A percentile compares a stretch with the other conserved stretches of the same genome.
Evolutionary conservation across 2,329 filamentous ascomycete species (phyloP).

Genomic region (Alternaria incomplexa): DNA sequence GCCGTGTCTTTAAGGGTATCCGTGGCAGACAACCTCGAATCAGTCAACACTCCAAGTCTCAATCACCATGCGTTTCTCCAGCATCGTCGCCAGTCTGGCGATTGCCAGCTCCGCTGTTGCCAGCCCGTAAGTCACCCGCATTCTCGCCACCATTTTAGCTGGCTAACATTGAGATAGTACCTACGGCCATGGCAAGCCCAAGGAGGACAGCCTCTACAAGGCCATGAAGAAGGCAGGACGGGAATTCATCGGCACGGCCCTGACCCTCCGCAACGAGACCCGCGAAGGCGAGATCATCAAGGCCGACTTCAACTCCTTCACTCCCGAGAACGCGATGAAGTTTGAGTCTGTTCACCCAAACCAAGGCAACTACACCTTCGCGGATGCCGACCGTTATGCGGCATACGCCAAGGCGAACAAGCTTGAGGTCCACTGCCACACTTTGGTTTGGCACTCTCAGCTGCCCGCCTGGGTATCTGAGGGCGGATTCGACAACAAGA

Average conservation of each 20-base stretch:
- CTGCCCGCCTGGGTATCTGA: conserved; percentile 49
- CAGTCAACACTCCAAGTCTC: background rate
- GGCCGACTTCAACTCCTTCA: conserved; percentile 40
- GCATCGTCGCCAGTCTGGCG: conserved; percentile 29
- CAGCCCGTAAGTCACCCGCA: conserved; percentile 11
- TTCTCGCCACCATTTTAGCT: background rate
- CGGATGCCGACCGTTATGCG: conserved; percentile 44
- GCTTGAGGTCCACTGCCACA: conserved; percentile 49
- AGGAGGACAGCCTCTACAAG: conserved; percentile 32
- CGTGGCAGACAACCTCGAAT: conserved; percentile 12
- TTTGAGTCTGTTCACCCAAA: conserved; percentile 49
- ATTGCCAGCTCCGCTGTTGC: conserved; percentile 30
- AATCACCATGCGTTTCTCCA: conserved; percentile 36
- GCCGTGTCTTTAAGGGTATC: background rate
- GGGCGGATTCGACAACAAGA: conserved; percentile 49
- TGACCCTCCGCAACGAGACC: conserved; percentile 34
- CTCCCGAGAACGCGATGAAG: conserved; percentile 34
- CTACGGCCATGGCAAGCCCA: conserved; percentile 6
- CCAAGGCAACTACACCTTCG: conserved; percentile 48
- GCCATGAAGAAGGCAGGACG: conserved; percentile 29
- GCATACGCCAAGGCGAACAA: conserved; percentile 45
- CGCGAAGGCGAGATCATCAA: conserved; percentile 32
- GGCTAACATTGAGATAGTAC: conserved; percentile 1
- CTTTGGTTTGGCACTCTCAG: conserved; percentile 51
- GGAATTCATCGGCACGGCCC: conserved; percentile 33